phyloP scores from a whole-genome alignment of 169 alveolate species.

The Miamiensis avidus region DNA sequence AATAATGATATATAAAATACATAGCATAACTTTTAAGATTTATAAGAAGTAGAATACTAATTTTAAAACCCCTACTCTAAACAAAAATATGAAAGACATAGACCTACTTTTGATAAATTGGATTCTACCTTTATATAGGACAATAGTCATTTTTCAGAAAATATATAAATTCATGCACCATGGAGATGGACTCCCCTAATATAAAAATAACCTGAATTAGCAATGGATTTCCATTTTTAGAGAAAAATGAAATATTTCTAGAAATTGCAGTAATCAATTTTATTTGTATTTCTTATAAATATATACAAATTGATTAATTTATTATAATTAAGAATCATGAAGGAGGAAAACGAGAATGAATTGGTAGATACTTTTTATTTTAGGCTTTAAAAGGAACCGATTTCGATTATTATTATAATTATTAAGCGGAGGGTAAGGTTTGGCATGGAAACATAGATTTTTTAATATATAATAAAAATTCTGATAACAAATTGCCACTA shows the following conservation, averaged over 20 bases:
- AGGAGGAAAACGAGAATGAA: constrained; percentile 34
- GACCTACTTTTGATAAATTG: not conserved
- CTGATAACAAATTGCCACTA: constrained; percentile 31
- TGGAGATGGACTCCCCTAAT: constrained; percentile 49
- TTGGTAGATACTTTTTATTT: constrained; percentile 43
- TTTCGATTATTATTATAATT: constrained; percentile 48
- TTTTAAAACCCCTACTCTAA: not conserved
- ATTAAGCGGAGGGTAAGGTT: constrained; percentile 14
- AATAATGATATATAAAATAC: not conserved
- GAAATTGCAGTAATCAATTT: not conserved
- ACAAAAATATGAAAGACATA: not conserved
- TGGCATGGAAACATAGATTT: constrained; percentile 41
- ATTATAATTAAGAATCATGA: too few relatives aligned
- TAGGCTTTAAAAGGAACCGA: constrained; percentile 46
- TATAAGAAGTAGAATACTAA: too few relatives aligned
- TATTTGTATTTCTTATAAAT: too few relatives aligned
- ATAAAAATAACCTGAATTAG: constrained; percentile 9
- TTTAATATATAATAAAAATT: constrained; percentile 35
- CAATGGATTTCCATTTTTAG: constrained; percentile 28
- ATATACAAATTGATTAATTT: too few relatives aligned
- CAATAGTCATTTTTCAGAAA: constrained; percentile 1
- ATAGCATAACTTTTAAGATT: not conserved
- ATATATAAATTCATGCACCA: constrained; percentile 35
- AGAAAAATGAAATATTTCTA: constrained; percentile 42
- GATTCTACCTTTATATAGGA: not conserved